Conservation (phyloP, 2,329 filamentous ascomycete genomes). For the Xylariaceae sp. region DNA sequence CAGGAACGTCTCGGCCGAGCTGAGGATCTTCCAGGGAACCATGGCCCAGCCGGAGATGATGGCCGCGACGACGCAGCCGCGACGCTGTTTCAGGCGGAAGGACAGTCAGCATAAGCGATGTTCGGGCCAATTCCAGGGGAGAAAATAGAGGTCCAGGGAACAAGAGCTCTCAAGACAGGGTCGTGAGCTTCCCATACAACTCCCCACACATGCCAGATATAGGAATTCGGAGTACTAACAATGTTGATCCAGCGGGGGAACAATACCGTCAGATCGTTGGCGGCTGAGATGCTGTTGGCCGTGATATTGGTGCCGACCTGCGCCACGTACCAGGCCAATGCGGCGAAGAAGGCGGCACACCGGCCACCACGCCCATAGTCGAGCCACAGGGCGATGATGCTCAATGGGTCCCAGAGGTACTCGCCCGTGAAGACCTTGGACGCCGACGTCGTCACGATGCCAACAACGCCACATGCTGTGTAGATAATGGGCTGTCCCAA, state of each 20-base stretch:
- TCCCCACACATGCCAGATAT: too few species aligned
- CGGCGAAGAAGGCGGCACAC: conserved; percentile 37
- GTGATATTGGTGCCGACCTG: conserved; percentile 50
- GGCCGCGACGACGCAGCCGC: conserved; percentile 48
- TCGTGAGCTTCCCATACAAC: too few species aligned
- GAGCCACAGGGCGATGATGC: conserved; percentile 38
- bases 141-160: too few species aligned
- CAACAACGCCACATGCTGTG: conserved; percentile 41
- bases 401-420: conserved; percentile 42
- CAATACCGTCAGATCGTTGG: conserved; percentile 50
- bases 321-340: conserved; percentile 45
- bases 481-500: conserved; percentile 42
- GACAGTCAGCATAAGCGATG: too few species aligned
- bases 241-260: conserved; percentile 49
- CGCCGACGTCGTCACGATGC: conserved; percentile 51
- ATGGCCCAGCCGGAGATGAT: conserved; percentile 49
- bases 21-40: conserved; percentile 59
- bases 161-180: too few species aligned
- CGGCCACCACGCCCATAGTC: conserved; percentile 33
- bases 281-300: conserved; percentile 46
- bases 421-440: conserved; percentile 43
- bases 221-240: too few species aligned
- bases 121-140: too few species aligned
- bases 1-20: conserved; percentile 49
- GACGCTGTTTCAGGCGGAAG: too few species aligned